Base-by-base conservation (phyloP, 208 protist species). In the Sergeia podlipaevii region DNA sequence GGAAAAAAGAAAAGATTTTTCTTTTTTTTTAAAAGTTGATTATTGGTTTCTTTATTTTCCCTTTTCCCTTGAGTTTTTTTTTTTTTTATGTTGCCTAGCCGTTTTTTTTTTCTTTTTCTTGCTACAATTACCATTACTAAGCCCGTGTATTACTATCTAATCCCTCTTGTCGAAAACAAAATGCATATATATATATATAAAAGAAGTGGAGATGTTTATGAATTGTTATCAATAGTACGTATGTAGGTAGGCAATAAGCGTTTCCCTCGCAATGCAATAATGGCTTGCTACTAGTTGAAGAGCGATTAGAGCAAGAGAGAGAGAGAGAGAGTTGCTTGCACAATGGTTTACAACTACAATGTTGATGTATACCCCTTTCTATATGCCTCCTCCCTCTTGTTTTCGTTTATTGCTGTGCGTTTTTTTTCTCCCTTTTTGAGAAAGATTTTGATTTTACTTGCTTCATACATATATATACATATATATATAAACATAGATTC, bases 381-480 rank as follows among this genome's bases (percentile, higher is more conserved):
- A 26, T 21, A 17, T 8, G 11, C 17, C 7, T 11, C 18, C 3
- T 21, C 6, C 5, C 2, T 20, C 26, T 42, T 24, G 24, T 18
- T 24, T 10, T 60, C 29, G 24, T 73, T 46, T 50, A 11, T 51
- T 18, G 23, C 17, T 55, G 11, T 6, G 11, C 26, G 20, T 34
- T 15, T 5, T 11, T 59, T 46, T 36, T 23, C 5, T 38, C 18
- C 6, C 13, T 8, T 34, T 34, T 5, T 17, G 55, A 26, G 10
- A 46, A 27, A 54, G 13, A 56, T 37, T 21, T 11, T 18, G 10
- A 24, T 4, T 48, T 6, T 27, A 5, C 17, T 27, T 10, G 24
- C 13, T 36, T 47, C 10, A 60, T 26, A 60, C n/a, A 60, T 36
- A 32, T 60, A 55, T 60, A 56, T 29, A 29, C 56, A 57, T n/a